Evolutionary conservation across 2,329 filamentous ascomycete genomes (phyloP).

Genomic region (Talaromyces islandicus): DNA sequence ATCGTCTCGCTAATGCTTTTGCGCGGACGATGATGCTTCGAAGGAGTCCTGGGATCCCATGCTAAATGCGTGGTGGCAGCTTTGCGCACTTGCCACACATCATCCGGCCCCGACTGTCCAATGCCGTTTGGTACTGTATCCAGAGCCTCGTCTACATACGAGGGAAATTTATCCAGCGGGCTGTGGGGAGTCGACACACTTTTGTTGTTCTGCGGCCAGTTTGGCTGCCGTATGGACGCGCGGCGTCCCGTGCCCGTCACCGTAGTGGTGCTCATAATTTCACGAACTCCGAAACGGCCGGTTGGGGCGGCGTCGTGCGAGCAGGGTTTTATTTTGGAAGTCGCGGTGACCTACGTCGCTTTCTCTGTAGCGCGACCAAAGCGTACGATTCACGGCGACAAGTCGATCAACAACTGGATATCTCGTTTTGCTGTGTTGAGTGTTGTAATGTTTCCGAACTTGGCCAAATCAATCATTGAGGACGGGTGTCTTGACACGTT

Average conservation of each 20-base stretch:
- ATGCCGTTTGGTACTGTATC: slow-evolving; percentile 16
- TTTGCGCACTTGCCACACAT: slow-evolving; percentile 59
- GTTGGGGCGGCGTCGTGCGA: not conserved
- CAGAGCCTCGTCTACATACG: slow-evolving; percentile 32
- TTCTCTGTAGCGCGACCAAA: not conserved
- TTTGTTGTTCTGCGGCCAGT: slow-evolving; percentile 26
- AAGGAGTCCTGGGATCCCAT: slow-evolving; percentile 27
- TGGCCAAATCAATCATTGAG: not conserved
- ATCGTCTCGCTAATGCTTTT: slow-evolving; percentile 90
- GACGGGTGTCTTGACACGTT: not conserved
- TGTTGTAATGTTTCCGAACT: not conserved
- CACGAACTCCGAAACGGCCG: not conserved
- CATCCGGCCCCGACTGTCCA: slow-evolving; percentile 30
- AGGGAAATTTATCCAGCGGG: slow-evolving; percentile 39
- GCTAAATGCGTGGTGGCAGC: slow-evolving; percentile 38
- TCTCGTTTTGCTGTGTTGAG: not conserved
- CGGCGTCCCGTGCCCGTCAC: slow-evolving; percentile 34
- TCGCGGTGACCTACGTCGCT: not conserved
- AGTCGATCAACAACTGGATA: not conserved
- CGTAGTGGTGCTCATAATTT: slow-evolving; percentile 34
- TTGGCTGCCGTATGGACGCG: slow-evolving; percentile 31
- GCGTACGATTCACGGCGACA: not conserved
- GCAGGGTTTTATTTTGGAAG: not conserved
- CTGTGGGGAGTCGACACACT: slow-evolving; percentile 22
- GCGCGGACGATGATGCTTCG: slow-evolving; percentile 63